Base-by-base conservation (phyloP, 768 basidiomycete species). In the Rubroboletus satanas region DNA sequence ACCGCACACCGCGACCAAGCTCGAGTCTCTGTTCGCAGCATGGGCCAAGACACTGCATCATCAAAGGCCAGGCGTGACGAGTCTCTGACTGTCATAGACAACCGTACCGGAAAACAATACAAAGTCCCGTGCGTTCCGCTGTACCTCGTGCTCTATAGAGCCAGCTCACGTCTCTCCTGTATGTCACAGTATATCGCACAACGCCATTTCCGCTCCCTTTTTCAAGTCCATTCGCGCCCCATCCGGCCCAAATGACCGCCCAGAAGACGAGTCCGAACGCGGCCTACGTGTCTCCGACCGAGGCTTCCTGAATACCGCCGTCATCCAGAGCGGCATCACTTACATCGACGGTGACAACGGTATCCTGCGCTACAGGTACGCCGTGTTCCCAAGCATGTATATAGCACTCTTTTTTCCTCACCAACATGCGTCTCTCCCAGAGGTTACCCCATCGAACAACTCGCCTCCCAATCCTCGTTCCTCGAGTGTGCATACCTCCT, bases 371-470 rank as follows among this genome's bases (percentile, higher is more conserved):
- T 92, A 91, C 72, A 82, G 88, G 88, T 87, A 55, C 36, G 59
- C 57, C 50, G 9, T 1, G 23, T 29, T 52, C 54, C 17, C 18
- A 32, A 31, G 14, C 32, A 14, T n/a, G 7, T 26, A 21, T 12
- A 5, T 23, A 23, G 5, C 35, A 54, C 43, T 7, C 49, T 0
- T 17, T 38, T 8, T 31, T 26, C 0, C 52, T 52, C n/a, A 43
- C 46, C 31, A 15, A 29, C 26, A 5, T 26, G 1, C 12, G 2
- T 38, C 37, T 61, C 15, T 51, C 47, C 38, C 64, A 88, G 92
- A 73, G 93, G 93, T 21, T 94, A 93, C 67, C 93, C 93, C 15
- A 95, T 96, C 60, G 93, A 96, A 65, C 88, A 94, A 65, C 84
- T 96, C 32, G 92, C 93, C 0, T 74, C 83, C 29, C 80, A 84